Evolutionary conservation across 257 asterid species (phyloP), one percentile per base, ranked within the genome.

Genomic region (Lycium barbarum): DNA sequence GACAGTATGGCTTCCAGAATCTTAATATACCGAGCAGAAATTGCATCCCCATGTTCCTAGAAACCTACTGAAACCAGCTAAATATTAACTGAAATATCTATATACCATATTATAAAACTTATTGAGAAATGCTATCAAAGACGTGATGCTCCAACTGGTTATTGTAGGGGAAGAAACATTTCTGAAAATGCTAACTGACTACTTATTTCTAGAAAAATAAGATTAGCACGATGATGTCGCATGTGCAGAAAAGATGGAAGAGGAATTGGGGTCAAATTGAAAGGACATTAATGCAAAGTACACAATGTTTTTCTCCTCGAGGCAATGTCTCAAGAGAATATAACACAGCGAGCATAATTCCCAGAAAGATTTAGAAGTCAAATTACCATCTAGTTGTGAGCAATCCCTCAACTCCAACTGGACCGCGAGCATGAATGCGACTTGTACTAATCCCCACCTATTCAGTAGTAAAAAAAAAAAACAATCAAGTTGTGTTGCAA

Each of bases 401-500:
- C 89, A 96, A 87, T 81, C 98, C 99, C 89, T 96, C 98, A 59
- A 95, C 98, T 43, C 99, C 98, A 35, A 96, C 99, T 7, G 99
- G 99, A 55, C 99, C 99, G 80, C 99, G 98, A 45, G 99, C 99
- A 88, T 96, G 99, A 83, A 96, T 95, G 86, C 98, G 93, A 86
- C 98, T 93, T 13, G 98, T 96, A 86, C 99, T 96, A 70, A 95
- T 92, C 83, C 99, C 99, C 58, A 96, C 99, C 99, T 96, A 87
- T 71, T 87, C 67, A 84, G 86, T 79, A 26, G 33, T 26, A 26
- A 26, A 26, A 26, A 26, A 26, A 79, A 59, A 73, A 82, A 62
- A 57, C 61, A 59, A 70, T 82, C 61, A 83, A 22, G 59, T 84
- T 33, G 80, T 20, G 61, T 15, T 78, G 47, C 49, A 78, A 49